Conservation (phyloP, 441 rosid genomes). For the Gossypium trilobum region DNA sequence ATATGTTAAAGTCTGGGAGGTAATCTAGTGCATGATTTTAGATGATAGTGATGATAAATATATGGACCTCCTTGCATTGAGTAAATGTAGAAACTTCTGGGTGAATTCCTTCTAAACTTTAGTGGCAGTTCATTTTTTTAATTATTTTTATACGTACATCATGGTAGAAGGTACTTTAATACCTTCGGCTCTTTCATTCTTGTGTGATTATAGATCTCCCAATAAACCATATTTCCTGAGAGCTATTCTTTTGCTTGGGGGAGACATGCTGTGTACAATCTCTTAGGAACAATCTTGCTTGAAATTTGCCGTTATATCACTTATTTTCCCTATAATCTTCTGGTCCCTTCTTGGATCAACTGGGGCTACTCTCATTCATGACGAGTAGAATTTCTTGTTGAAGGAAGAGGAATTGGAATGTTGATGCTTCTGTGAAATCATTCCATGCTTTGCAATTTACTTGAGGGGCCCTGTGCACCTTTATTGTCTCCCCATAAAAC, state of each 20-base stretch:
- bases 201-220: slow-evolving; percentile 4
- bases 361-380: neutral
- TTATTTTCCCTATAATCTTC: neutral
- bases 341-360: neutral
- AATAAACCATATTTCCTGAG: neutral
- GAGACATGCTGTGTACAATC: neutral
- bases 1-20: slow-evolving; percentile 97
- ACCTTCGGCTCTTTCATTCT: neutral
- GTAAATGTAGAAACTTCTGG: slow-evolving; percentile 36
- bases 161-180: neutral
- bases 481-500: neutral
- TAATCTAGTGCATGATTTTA: slow-evolving; percentile 17
- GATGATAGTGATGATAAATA: neutral
- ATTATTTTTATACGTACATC: neutral
- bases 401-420: neutral
- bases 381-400: neutral
- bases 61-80: neutral
- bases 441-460: neutral
- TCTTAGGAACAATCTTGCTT: neutral
- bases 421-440: neutral
- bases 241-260: neutral
- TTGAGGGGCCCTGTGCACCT: neutral
- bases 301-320: neutral
- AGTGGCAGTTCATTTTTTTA: neutral
- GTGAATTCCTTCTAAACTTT: slow-evolving; percentile 1